These are phyloP conservation scores for Cryptococcus maquisensis DNA, from an alignment of 1,284 basidiomycete species.

Conservation along the genomic window DNA sequence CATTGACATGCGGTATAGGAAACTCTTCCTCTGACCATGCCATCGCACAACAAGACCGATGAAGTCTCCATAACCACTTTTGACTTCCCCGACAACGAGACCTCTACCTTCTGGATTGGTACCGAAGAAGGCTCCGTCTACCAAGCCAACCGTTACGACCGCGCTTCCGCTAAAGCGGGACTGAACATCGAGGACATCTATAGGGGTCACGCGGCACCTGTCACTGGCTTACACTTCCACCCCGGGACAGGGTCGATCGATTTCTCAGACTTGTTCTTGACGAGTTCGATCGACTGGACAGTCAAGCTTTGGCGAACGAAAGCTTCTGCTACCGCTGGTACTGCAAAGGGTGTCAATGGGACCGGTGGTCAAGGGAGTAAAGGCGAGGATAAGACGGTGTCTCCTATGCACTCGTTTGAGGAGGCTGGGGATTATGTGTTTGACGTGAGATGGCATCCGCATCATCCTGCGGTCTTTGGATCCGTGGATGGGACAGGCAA, in stretches of 20 bases:
- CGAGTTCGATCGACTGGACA: slow-evolving; percentile 89
- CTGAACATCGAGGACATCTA: slow-evolving; percentile 87
- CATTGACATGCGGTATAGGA: slow-evolving; percentile 56
- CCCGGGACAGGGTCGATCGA: slow-evolving; percentile 85
- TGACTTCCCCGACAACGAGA: slow-evolving; percentile 91
- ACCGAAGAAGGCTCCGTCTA: slow-evolving; percentile 97
- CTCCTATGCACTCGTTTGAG: slow-evolving; percentile 85
- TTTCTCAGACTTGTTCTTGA: slow-evolving; percentile 91
- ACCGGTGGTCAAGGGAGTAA: slow-evolving; percentile 20
- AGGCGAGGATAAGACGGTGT: slow-evolving; percentile 47
- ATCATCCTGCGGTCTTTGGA: slow-evolving; percentile 89
- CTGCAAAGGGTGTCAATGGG: slow-evolving; percentile 19
- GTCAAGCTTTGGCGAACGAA: slow-evolving; percentile 86
- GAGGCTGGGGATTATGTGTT: slow-evolving; percentile 98
- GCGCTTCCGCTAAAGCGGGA: slow-evolving; percentile 92
- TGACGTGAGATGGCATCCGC: slow-evolving; percentile 95
- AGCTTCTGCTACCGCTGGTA: slow-evolving; percentile 50
- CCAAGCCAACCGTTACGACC: slow-evolving; percentile 90
- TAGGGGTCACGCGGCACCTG: slow-evolving; percentile 83
- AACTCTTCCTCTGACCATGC: slow-evolving; percentile 78
- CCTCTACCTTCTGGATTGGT: slow-evolving; percentile 91
- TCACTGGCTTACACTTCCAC: slow-evolving; percentile 92
- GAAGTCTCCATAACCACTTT: slow-evolving; percentile 91
- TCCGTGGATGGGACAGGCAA: slow-evolving; percentile 89
- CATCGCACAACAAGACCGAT: slow-evolving; percentile 84